Evolutionary conservation across 345 rosid species (phyloP), one percentile per base, ranked within the genome.

Genomic region (Hibiscus trionum): DNA sequence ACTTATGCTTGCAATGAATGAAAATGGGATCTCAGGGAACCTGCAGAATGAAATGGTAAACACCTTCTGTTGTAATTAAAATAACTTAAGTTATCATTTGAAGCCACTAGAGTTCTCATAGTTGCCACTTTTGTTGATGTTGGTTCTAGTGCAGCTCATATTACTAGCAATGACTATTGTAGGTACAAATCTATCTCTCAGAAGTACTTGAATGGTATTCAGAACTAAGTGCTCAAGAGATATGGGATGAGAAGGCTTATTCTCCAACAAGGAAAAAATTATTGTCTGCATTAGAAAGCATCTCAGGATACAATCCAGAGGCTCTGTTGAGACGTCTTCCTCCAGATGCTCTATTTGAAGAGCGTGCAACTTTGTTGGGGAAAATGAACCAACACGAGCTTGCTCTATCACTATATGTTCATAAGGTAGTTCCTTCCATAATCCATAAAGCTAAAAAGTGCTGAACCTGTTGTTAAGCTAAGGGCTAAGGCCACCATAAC

Each of bases 301-400:
- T 92, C 80, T 88, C 97, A 0, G 97, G 92, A 46, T 92, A 95
- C 76, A 90, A 75, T 78, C 93, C 97, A 15, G 97, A 92, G 76
- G 65, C 90, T 78, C 73, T 95, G 81, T 79, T 91, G 80, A 90
- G 86, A 76, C 90, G 88, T 69, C 97, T 95, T 76, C 97, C 99
- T 61, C 70, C 85, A 72, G 97, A 92, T 85, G 96, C 96, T 66
- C 83, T 95, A 52, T 95, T 67, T 80, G 99, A 95, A 95, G 99
- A 95, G 80, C 93, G 96, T 65, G 97, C 97, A 6, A 78, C 88
- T 78, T 80, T 95, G 79, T 77, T 92, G 80, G 97, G 99, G 4
- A 95, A 90, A 83, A 88, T 95, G 92, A 95, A 92, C 73, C 97
- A 90, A 72, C 97, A 95, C 75, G 97, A 95, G 79, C 97, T 95